Evolutionary conservation across 164 flowering plant species (phyloP), one percentile per base, ranked within the genome.

Genomic region (Magnolia officinalis): DNA sequence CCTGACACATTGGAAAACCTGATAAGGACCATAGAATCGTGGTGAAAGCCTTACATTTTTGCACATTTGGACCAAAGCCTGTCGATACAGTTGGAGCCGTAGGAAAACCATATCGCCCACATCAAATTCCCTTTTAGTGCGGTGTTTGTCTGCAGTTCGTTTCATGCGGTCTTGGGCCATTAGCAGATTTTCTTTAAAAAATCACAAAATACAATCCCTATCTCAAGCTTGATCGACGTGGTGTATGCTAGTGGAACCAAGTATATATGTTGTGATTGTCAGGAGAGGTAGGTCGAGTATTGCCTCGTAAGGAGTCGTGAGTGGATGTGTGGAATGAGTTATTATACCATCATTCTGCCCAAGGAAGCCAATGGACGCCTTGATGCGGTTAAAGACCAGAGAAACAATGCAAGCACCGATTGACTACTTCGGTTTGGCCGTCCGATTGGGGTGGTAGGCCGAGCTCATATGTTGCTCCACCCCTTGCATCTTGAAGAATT

Each of bases 111-210:
- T 5, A 6, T 59, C 50, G 2, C 51, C 67, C 64, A 24, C 65
- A 11, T 14, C n/a, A 29, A 73, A 73, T 26, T 8, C 4, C 4
- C 45, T 7, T 11, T 59, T 23, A 0, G 4, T 4, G 2, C 66
- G 9, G 13, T 59, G 75, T 4, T 58, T 16, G 24, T 59, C 67
- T 8, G 29, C 29, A 6, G 26, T 8, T 10, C 26, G 50, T 3
- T 73, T 29, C 75, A 29, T 72, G 2, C 49, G 4, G 23, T 73
- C 29, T 59, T 59, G 66, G 11, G 75, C 75, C 3, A 61, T 13
- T 4, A 10, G n/a, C 2, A 73, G 10, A 23, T 73, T 26, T 4
- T 58, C 20, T 2, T 58, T 16, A 9, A 29, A 66, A 19, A 10
- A 18, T 4, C 10, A 0, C 1, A 73, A n/a, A 7, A 59, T 13